Percentiles rank a stretch among this genome's conserved stretches.
These are phyloP conservation scores for Pythium dissimile DNA, from an alignment of 352 stramenopile genomes.

Conservation along the genomic window DNA sequence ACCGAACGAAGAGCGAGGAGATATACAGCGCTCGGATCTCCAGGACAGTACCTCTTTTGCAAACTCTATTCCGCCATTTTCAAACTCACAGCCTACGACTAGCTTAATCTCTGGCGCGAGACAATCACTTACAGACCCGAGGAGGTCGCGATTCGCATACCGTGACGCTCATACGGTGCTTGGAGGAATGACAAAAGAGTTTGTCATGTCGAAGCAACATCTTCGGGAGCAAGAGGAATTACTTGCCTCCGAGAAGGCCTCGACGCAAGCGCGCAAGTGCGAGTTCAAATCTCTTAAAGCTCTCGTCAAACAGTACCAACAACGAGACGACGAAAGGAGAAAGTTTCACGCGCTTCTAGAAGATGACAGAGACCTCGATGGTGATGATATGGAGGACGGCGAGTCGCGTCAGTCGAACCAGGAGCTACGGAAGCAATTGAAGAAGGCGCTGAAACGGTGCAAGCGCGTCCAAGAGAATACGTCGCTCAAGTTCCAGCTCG, in stretches of 20 bases:
- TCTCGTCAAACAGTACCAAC: constrained; percentile 35
- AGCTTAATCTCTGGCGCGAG: too few species aligned
- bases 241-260: constrained; percentile 27
- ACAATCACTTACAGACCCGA: not conserved
- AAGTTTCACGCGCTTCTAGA: constrained; percentile 33
- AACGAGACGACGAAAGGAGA: constrained; percentile 29
- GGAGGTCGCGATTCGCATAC: not conserved
- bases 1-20: constrained; percentile 4
- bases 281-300: constrained; percentile 39
- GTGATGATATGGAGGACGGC: not conserved
- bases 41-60: too few species aligned
- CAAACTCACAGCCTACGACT: too few species aligned
- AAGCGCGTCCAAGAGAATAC: constrained; percentile 43
- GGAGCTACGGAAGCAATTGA: constrained; percentile 9
- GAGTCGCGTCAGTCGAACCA: not conserved
- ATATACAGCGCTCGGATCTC: not conserved
- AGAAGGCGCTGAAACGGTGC: constrained; percentile 45
- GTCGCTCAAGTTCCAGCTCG: constrained; percentile 50
- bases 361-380: constrained; percentile 5
- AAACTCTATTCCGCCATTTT: too few species aligned
- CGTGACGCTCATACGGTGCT: not conserved
- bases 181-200: not conserved
- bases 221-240: constrained; percentile 33
- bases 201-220: constrained; percentile 13
- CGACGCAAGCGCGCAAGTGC: constrained; percentile 26